A percentile compares a stretch with the other conserved stretches of the same genome.
These are phyloP conservation scores for Fusarium incarnatum DNA, from an alignment of 2,329 filamentous ascomycete species.

Conservation along the genomic window DNA sequence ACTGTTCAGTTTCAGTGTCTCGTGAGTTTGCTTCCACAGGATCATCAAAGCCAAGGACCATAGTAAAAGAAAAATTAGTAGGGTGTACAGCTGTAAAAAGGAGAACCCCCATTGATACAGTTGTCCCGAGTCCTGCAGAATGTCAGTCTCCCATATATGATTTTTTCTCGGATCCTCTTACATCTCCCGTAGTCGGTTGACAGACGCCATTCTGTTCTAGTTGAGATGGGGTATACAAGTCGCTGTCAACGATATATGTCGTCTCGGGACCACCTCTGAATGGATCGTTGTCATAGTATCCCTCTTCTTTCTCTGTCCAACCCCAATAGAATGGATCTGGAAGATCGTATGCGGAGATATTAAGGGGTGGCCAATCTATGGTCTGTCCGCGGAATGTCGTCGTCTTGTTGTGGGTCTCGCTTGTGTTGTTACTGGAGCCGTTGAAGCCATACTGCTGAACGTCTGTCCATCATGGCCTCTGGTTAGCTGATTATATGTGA, in stretches of 20 bases:
- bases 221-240: neutral
- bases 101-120: conserved; percentile 26
- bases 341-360: conserved; percentile 1
- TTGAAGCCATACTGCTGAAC: neutral
- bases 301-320: neutral
- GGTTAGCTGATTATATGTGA: neutral
- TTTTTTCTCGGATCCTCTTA: rapidly evolving
- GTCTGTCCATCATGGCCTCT: neutral
- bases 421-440: rapidly evolving
- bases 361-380: neutral
- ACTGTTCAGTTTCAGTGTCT: neutral
- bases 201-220: neutral
- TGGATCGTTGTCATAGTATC: neutral
- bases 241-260: neutral
- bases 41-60: neutral
- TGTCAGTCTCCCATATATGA: neutral
- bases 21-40: neutral
- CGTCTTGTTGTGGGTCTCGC: neutral
- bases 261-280: rapidly evolving
- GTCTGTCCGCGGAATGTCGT: neutral
- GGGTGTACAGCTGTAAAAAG: conserved; percentile 6
- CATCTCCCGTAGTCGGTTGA: conserved; percentile 4
- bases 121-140: rapidly evolving
- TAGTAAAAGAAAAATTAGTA: neutral
- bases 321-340: neutral